Conservation (phyloP, 2,329 filamentous ascomycete genomes). For the Fusarium sp. region DNA sequence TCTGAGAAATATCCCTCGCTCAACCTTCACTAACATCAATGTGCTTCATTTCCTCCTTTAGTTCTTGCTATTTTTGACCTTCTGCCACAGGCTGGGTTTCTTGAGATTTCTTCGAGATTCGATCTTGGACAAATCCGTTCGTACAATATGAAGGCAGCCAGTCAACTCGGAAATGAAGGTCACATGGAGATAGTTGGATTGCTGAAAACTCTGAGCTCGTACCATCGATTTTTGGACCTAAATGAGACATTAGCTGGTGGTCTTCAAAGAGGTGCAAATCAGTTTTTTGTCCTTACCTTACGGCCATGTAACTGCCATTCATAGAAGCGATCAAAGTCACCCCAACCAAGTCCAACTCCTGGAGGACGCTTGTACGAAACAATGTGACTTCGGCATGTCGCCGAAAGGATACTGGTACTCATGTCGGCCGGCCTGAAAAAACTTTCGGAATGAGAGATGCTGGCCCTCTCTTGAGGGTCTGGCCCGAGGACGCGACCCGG, state of each 20-base stretch:
- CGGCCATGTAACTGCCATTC: neutral
- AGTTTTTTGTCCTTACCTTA: slow-evolving; percentile 49
- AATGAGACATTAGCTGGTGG: neutral
- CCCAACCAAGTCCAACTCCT: neutral
- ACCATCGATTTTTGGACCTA: neutral
- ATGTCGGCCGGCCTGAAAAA: neutral
- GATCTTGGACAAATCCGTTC: neutral
- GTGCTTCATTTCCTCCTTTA: too few species aligned
- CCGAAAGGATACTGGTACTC: neutral
- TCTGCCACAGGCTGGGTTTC: neutral
- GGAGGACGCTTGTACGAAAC: neutral
- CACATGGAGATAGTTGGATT: neutral
- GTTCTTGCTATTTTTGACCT: neutral
- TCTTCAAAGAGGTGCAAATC: too few species aligned
- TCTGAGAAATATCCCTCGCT: neutral
- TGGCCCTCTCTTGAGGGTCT: neutral
- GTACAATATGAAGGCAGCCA: neutral
- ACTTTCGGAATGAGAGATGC: neutral
- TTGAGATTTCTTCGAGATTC: neutral
- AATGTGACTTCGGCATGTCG: neutral
- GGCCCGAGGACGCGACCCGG: neutral
- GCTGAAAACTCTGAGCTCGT: neutral
- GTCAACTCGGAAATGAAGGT: neutral
- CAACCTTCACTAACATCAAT: neutral
- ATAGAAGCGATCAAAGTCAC: neutral